A percentile compares a stretch with the other conserved stretches of the same genome.
These are phyloP conservation scores for Phaseolus coccineus DNA, from an alignment of 331 rosid species.

Conservation along the genomic window DNA sequence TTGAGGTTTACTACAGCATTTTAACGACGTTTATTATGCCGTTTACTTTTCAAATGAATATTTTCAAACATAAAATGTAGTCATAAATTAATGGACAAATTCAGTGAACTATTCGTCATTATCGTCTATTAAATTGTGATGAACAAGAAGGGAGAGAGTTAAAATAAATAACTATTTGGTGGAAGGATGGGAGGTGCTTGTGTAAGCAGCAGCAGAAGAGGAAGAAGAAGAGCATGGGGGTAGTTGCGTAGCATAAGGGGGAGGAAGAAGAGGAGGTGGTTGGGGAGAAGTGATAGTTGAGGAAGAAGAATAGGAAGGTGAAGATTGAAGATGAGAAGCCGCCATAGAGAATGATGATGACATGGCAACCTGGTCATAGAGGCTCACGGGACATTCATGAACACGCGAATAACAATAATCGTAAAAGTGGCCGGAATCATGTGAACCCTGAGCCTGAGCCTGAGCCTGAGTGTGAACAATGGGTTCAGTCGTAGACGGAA, in stretches of 20 bases:
- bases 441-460: too few species aligned
- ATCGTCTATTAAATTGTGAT: too few species aligned
- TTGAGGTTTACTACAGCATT: background rate
- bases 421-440: background rate
- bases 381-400: slow-evolving; percentile 25
- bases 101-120: too few species aligned
- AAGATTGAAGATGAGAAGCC: slow-evolving; percentile 47
- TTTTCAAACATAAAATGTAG: background rate
- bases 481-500: background rate
- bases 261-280: background rate
- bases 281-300: slow-evolving; percentile 35
- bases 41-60: background rate
- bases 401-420: background rate
- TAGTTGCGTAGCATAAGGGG: slow-evolving; percentile 16
- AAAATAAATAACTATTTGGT: background rate
- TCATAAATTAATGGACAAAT: too few species aligned
- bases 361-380: slow-evolving; percentile 37
- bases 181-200: slow-evolving; percentile 43
- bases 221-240: slow-evolving; percentile 40
- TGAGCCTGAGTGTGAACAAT: background rate
- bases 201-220: background rate
- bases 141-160: too few species aligned
- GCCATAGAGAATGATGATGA: slow-evolving; percentile 12
- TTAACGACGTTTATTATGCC: background rate
- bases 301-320: slow-evolving; percentile 35